A percentile compares a stretch with the other conserved stretches of the same genome.
Conservation (phyloP, 1,284 basidiomycete genomes). For the Mycosarcoma maydis region DNA sequence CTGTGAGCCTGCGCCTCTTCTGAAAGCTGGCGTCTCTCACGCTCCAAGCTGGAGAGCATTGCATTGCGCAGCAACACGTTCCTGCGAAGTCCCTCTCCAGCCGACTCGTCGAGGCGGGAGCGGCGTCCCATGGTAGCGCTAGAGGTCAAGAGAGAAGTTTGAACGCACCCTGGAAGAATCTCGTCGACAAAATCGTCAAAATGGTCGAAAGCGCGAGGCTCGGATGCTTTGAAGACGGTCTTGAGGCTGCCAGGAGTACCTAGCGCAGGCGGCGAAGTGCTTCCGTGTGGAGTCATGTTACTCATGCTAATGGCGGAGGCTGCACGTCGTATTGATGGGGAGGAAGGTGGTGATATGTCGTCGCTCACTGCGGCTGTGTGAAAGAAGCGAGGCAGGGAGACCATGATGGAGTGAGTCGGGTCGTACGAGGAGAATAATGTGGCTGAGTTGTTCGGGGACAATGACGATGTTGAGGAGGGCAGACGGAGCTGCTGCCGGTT, state of each 20-base stretch:
- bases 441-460: conserved; percentile 16
- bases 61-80: conserved; percentile 49
- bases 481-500: conserved; percentile 4
- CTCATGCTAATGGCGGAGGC: background rate
- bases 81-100: conserved; percentile 46
- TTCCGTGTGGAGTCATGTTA: conserved; percentile 8
- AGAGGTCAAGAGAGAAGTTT: conserved; percentile 12
- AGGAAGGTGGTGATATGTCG: background rate
- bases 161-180: conserved; percentile 13
- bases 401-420: conserved; percentile 7
- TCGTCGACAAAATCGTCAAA: conserved; percentile 28
- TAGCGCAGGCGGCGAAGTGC: conserved; percentile 3
- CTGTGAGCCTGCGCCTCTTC: background rate
- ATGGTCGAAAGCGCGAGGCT: background rate
- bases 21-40: conserved; percentile 30
- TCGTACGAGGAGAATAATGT: background rate
- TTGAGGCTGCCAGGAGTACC: conserved; percentile 32
- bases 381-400: conserved; percentile 22
- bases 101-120: conserved; percentile 41
- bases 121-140: conserved; percentile 20
- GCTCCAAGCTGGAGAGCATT: conserved; percentile 49
- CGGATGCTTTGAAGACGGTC: conserved; percentile 12
- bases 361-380: background rate
- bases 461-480: background rate
- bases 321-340: conserved; percentile 4